These are phyloP conservation scores for Ceratobasidium sp. DNA, from an alignment of 1,284 basidiomycete species.

Conservation along the genomic window DNA sequence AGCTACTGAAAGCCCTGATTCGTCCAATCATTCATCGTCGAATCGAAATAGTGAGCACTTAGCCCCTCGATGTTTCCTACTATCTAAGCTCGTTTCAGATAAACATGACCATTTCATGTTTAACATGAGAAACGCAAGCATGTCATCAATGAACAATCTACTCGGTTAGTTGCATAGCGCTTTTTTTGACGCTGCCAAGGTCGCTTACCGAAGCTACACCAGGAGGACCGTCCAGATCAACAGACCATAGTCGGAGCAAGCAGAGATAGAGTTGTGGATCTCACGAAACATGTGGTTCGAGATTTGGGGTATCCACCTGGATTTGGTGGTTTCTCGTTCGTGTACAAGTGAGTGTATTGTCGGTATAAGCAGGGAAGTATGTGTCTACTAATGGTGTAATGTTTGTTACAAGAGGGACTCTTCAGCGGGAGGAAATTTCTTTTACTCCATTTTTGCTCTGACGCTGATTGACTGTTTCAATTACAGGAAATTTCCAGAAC, in stretches of 20 bases:
- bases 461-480: neutral
- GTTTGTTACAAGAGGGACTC: neutral
- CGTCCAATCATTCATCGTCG: neutral
- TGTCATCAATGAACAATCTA: neutral
- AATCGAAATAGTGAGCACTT: too few relatives aligned
- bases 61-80: too few relatives aligned
- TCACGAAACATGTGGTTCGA: neutral
- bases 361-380: neutral
- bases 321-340: constrained; percentile 2
- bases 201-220: neutral
- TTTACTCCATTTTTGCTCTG: neutral
- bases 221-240: neutral
- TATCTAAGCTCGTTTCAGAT: too few relatives aligned
- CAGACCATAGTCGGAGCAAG: neutral
- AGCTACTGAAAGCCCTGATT: too few relatives aligned
- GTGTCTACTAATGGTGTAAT: neutral
- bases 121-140: neutral
- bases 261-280: neutral
- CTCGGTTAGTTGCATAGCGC: neutral
- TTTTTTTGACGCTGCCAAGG: neutral
- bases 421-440: neutral
- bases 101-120: neutral
- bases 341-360: neutral
- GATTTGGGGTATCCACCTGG: neutral
- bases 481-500: neutral